Evolutionary conservation across 345 rosid genomes (phyloP), one percentile per base, ranked within the genome.

Genomic region (Gossypium thurberi): DNA sequence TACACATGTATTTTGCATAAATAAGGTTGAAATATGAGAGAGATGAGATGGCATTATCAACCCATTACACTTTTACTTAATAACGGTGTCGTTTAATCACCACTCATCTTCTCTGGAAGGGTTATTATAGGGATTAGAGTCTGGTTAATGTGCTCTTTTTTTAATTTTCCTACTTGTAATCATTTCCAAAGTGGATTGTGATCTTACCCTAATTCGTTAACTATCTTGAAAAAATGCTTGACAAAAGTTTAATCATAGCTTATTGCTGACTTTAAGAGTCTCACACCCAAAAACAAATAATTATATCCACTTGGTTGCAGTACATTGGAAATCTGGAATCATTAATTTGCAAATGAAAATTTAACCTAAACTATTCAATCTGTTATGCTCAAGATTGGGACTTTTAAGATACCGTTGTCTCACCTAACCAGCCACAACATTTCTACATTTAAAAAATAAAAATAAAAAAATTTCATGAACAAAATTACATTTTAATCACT

Each of bases 221-320:
- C 78, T 28, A 78, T 28, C 50, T 75, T 75, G 80, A 12, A 23
- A 25, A 23, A 20, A 21, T 9, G 76, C 42, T 82, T 72, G 81
- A 74, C 70, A 76, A 55, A 56, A 66, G 78, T 71, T 65, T 81
- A 85, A 85, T 85, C 60, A 84, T 85, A 65, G 65, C 81, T 37
- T 65, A 60, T 25, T 74, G 82, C 70, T 80, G 86, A 87, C 86
- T 85, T 81, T 73, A 69, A 70, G 79, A 73, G 26, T 69, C 47
- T 52, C 60, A 56, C 11, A 44, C 25, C 33, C 59, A 53, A 57
- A 25, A 77, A 44, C 13, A 69, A 74, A 73, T 81, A 21, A 78
- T 78, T 71, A 60, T 70, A 73, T 74, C 73, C 80, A 80, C 79
- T 69, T 80, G 78, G 57, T 72, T 67, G 72, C 75, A 74, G 65